Conservation (phyloP, 495 filamentous ascomycete species). For the Tuber borchii region DNA sequence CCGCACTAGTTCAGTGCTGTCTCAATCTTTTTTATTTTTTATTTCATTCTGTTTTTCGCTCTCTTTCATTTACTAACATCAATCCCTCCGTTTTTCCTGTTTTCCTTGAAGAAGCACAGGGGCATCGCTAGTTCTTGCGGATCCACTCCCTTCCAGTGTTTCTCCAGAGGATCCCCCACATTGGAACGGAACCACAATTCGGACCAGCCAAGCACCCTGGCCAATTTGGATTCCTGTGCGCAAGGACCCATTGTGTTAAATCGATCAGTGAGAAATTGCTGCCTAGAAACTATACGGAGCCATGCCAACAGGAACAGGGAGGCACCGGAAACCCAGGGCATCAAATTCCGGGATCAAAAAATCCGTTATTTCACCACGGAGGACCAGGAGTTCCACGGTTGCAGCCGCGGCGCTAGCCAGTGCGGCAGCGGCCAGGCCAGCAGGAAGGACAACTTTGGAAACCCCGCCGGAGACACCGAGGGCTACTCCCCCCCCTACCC, state of each 20-base stretch:
- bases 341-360: background rate
- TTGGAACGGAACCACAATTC: background rate
- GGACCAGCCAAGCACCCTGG: background rate
- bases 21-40: background rate
- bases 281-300: no score
- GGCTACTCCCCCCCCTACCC: constrained; percentile 9
- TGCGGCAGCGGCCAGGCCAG: background rate
- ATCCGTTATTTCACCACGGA: background rate
- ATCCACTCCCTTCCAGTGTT: background rate
- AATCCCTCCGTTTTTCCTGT: background rate
- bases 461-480: constrained; percentile 21
- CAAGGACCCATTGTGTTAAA: background rate
- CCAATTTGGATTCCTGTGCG: background rate
- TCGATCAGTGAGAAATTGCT: background rate
- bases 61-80: background rate
- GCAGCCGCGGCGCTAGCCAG: background rate
- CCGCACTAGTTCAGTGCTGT: background rate
- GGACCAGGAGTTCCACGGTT: background rate
- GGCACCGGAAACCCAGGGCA: background rate
- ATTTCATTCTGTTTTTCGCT: background rate
- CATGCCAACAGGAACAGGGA: background rate
- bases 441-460: constrained; percentile 5
- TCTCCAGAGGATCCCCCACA: background rate
- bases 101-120: background rate
- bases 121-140: background rate